Conservation (phyloP, 352 stramenopile species). For the Thalassiosira allenii region DNA sequence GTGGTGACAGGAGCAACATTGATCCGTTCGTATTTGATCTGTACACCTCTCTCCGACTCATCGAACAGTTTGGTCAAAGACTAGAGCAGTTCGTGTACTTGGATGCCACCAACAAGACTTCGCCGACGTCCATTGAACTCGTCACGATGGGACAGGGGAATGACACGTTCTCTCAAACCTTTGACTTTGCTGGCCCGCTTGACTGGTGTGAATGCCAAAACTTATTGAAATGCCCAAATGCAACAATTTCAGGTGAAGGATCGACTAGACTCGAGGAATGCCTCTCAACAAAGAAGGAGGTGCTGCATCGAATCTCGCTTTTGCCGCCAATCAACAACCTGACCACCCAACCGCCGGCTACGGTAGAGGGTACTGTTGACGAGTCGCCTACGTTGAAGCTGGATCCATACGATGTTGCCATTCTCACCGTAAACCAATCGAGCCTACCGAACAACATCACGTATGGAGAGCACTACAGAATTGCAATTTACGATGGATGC, state of each 20-base stretch:
- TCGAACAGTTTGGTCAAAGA: conserved; percentile 90
- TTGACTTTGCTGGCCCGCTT: conserved; percentile 82
- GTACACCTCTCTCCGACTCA: conserved; percentile 88
- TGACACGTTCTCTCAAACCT: conserved; percentile 19
- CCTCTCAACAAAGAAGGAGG: conserved; percentile 87
- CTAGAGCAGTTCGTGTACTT: conserved; percentile 88
- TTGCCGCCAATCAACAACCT: conserved; percentile 76
- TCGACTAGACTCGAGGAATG: conserved; percentile 90
- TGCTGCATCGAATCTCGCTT: conserved; percentile 89
- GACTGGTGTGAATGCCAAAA: conserved; percentile 94
- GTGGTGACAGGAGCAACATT: conserved; percentile 68
- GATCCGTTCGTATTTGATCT: conserved; percentile 94
- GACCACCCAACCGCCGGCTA: conserved; percentile 27
- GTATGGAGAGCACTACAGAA: conserved; percentile 95
- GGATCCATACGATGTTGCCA: conserved; percentile 90
- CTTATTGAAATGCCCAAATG: conserved; percentile 94
- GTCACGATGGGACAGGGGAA: conserved; percentile 12
- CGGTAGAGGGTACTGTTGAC: conserved; percentile 49
- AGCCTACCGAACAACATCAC: conserved; percentile 92
- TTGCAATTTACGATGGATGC: conserved; percentile 94
- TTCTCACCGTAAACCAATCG: conserved; percentile 93
- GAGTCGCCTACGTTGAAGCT: conserved; percentile 81
- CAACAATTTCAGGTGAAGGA: conserved; percentile 86
- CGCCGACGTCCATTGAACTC: conserved; percentile 38
- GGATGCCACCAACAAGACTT: conserved; percentile 46